phyloP scores from a whole-genome alignment of 1,139 yeast genomes.

The Debaryomycetaceae sp. region DNA sequence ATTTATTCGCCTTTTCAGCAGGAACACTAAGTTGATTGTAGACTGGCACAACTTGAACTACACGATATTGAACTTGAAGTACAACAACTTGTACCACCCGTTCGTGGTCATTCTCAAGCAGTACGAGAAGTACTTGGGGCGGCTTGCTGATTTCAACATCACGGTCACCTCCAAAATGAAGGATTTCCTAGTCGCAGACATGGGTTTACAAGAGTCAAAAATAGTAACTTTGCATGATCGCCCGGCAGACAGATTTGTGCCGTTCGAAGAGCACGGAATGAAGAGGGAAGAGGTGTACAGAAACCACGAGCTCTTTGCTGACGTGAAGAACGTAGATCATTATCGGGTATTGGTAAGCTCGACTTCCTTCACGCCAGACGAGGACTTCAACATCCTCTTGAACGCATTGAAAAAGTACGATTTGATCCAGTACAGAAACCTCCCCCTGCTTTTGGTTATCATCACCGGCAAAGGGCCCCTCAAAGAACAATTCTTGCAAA shows the following conservation, averaged over 20 bases:
- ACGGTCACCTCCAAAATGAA: constrained; percentile 83
- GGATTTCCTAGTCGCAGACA: constrained; percentile 50
- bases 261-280: constrained; percentile 24
- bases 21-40: constrained; percentile 62
- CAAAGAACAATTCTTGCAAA: constrained; percentile 45
- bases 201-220: constrained; percentile 37
- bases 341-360: constrained; percentile 75
- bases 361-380: constrained; percentile 95
- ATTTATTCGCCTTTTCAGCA: constrained; percentile 51
- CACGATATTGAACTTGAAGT: constrained; percentile 71
- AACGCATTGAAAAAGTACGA: constrained; percentile 68
- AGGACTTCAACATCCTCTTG: constrained; percentile 69
- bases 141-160: constrained; percentile 57
- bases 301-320: constrained; percentile 38
- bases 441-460: constrained; percentile 58
- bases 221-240: constrained; percentile 64
- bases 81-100: constrained; percentile 51
- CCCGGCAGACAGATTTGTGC: constrained; percentile 67
- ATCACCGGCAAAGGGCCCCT: constrained; percentile 97
- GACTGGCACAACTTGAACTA: constrained; percentile 98
- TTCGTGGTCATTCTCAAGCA: constrained; percentile 56
- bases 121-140: constrained; percentile 60
- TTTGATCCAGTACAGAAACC: constrained; percentile 9
- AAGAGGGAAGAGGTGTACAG: constrained; percentile 32
- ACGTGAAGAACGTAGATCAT: constrained; percentile 19